phyloP scores from a whole-genome alignment of 1,284 basidiomycete genomes.

The Marasmius tenuissimus region DNA sequence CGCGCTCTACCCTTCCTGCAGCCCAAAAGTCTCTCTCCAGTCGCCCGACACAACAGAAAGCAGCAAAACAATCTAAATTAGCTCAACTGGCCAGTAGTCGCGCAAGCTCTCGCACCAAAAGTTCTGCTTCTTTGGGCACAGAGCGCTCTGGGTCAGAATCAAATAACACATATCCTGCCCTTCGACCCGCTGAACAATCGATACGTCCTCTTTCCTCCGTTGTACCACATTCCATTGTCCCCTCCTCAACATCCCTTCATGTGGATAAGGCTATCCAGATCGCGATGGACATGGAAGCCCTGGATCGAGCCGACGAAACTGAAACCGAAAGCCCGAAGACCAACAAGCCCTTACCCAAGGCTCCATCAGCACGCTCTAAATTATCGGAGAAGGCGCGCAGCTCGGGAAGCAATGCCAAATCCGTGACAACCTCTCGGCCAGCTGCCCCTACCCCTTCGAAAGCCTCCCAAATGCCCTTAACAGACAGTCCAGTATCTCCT shows the following conservation, averaged over 20 bases:
- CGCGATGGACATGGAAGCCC: conserved; percentile 45
- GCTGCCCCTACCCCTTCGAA: conserved; percentile 19
- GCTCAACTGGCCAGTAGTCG: conserved; percentile 24
- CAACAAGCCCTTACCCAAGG: conserved; percentile 19
- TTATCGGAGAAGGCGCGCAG: not conserved
- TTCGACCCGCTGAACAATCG: conserved; percentile 59
- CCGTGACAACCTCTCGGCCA: conserved; percentile 10
- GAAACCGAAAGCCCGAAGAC: not conserved
- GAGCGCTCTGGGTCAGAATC: conserved; percentile 57
- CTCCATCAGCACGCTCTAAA: conserved; percentile 17
- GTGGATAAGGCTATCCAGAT: conserved; percentile 62
- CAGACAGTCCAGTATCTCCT: conserved; percentile 9
- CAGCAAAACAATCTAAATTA: conserved; percentile 11
- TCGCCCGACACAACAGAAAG: conserved; percentile 49
- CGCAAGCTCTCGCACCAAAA: conserved; percentile 45
- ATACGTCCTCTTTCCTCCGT: conserved; percentile 10
- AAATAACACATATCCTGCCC: conserved; percentile 62
- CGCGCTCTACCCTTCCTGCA: conserved; percentile 36
- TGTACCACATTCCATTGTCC: conserved; percentile 7
- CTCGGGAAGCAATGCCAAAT: conserved; percentile 6
- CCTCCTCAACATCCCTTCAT: conserved; percentile 53
- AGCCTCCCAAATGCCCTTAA: not conserved
- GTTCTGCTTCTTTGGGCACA: conserved; percentile 48
- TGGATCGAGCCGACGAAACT: conserved; percentile 24
- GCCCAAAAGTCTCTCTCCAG: conserved; percentile 64